Evolutionary conservation across 1,284 basidiomycete species (phyloP).

Genomic region (Sphaerobolus stellatus): DNA sequence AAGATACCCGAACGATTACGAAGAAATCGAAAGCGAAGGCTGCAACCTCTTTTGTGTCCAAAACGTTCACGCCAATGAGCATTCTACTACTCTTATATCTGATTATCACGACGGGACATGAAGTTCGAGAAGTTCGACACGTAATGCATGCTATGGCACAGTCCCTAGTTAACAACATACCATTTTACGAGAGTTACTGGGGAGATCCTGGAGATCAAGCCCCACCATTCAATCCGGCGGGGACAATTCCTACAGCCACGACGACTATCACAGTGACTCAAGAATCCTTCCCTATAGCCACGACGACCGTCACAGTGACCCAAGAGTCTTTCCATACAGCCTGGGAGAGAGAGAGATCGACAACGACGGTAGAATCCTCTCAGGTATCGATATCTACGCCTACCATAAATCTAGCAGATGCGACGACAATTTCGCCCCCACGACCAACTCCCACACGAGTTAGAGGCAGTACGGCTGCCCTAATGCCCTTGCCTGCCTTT

Average conservation of each 20-base stretch:
- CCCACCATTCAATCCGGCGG: neutral
- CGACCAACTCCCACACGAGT: neutral
- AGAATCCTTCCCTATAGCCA: neutral
- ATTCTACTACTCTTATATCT: slow-evolving; percentile 1
- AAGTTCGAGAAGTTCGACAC: slow-evolving; percentile 6
- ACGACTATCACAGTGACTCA: neutral
- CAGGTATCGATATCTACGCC: slow-evolving; percentile 10
- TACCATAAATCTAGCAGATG: slow-evolving; percentile 10
- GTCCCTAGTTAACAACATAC: neutral
- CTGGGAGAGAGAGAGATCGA: too few species aligned
- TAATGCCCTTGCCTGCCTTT: slow-evolving; percentile 7
- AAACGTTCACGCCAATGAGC: neutral
- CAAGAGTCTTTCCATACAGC: too few species aligned
- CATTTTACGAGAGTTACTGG: slow-evolving; percentile 7
- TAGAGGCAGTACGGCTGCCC: neutral
- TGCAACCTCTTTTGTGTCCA: neutral
- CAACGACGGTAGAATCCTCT: slow-evolving; percentile 11
- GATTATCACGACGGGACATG: neutral
- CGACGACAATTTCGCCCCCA: neutral
- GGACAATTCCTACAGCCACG: slow-evolving; percentile 6
- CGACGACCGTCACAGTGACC: slow-evolving; percentile 9
- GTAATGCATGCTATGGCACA: slow-evolving; percentile 5
- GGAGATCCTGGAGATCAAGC: neutral
- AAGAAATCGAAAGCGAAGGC: too few species aligned
- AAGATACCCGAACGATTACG: too few species aligned